Conservation (phyloP, 345 rosid genomes). For the Ceriops decandra region DNA sequence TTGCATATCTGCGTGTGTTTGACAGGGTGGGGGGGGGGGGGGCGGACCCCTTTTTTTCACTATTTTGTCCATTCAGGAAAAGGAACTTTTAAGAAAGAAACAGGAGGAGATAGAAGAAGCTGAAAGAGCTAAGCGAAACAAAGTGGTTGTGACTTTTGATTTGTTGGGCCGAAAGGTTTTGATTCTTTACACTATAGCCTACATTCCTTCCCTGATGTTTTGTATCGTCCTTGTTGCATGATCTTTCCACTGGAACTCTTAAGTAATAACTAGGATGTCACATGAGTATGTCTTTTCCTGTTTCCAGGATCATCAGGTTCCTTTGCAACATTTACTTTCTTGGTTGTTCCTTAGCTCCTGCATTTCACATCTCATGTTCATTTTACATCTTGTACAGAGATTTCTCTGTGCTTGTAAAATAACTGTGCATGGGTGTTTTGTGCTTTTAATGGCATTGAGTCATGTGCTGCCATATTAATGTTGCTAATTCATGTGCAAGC, state of each 20-base stretch:
- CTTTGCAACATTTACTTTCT: background rate
- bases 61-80: constrained; percentile 47
- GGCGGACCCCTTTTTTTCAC: background rate
- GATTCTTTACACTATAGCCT: background rate
- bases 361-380: background rate
- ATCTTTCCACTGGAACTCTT: background rate
- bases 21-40: no score
- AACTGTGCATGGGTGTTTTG: background rate
- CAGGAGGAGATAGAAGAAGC: constrained; percentile 76
- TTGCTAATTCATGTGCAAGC: background rate
- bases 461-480: background rate
- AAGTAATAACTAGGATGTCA: background rate
- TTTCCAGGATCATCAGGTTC: background rate
- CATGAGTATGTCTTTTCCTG: background rate
- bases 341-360: background rate
- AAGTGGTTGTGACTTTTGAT: constrained; percentile 86
- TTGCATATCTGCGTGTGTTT: background rate
- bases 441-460: background rate
- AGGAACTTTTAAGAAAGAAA: constrained; percentile 78
- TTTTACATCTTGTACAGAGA: background rate
- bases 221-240: background rate
- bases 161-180: constrained; percentile 91
- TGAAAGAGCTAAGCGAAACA: constrained; percentile 60
- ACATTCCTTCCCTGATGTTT: background rate
- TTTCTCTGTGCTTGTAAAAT: no score